A percentile compares a stretch with the other conserved stretches of the same genome.
These are phyloP conservation scores for Boletellus dicymbophilus DNA, from an alignment of 1,284 basidiomycete genomes.

Conservation along the genomic window DNA sequence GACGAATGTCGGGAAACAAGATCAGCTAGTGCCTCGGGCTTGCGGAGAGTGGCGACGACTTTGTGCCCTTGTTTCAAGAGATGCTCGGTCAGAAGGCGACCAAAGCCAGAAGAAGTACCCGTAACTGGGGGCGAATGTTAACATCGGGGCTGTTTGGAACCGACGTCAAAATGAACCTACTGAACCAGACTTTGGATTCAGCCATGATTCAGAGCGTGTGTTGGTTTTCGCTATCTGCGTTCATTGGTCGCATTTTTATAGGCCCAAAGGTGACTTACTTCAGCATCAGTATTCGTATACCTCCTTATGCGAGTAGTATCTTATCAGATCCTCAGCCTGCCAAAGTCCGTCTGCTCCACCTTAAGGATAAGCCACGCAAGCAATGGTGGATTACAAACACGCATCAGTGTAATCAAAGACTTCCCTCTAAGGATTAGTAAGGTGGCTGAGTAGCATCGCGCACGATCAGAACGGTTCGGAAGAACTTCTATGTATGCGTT, in stretches of 20 bases:
- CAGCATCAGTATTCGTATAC: too few relatives aligned
- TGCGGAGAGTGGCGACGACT: conserved; percentile 38
- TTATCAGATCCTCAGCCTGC: too few relatives aligned
- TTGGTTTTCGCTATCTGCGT: neutral
- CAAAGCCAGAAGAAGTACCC: conserved; percentile 27
- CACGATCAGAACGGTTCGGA: too few relatives aligned
- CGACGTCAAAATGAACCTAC: conserved; percentile 1
- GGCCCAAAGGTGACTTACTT: neutral
- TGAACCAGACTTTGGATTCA: conserved; percentile 19
- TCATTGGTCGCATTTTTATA: conserved; percentile 3
- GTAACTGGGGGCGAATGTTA: conserved; percentile 23
- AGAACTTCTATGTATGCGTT: too few relatives aligned
- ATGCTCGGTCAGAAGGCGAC: conserved; percentile 16
- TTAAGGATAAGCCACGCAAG: too few relatives aligned
- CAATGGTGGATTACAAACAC: too few relatives aligned
- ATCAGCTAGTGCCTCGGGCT: conserved; percentile 29
- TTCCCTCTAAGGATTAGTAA: too few relatives aligned
- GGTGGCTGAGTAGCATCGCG: too few relatives aligned
- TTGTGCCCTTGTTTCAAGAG: conserved; percentile 32
- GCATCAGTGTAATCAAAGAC: too few relatives aligned
- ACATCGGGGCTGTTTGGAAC: neutral
- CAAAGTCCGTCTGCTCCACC: too few relatives aligned
- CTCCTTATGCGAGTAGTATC: too few relatives aligned
- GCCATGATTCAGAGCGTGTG: conserved; percentile 26
- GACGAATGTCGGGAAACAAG: conserved; percentile 28